Base-by-base conservation (phyloP, 1,284 basidiomycete genomes). In the Pseudozyma pruni region DNA sequence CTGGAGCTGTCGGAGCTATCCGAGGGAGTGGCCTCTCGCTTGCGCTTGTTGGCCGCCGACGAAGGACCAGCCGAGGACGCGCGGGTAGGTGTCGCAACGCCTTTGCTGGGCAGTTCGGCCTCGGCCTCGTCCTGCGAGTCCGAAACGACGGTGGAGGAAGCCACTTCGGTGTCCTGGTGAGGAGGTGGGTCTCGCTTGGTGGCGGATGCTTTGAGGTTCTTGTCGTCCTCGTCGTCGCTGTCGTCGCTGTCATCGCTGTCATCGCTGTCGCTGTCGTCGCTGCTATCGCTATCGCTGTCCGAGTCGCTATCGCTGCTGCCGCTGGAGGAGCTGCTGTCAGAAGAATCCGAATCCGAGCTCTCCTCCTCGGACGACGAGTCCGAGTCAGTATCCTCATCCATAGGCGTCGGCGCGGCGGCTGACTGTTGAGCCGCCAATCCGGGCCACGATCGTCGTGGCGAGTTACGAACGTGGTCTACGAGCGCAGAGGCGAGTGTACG, bases 101-200 rank as follows among this genome's bases (percentile, higher is more conserved):
- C 67, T 9, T 59, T 70, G 49, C 67, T 64, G 6, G 55, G 44
- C 9, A 64, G 38, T 20, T 63, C 47, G 2, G 67, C 67, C 47
- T 70, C 67, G 3, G 67, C 53, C 51, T 70, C 67, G 32, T 63
- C 67, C 42, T 63, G 67, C 47, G 67, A 70, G 38, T 70, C 67
- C 3, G 60, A 63, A 4, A 55, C 56, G 23, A 63, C 23, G 22
- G 62, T 66, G 9, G 56, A 59, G 11, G 56, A 59, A n/a, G 62
- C 62, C 17, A 50, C 62, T 29, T 66, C 62, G 19, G 32, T 47
- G 44, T 66, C 62, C 46, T 59, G 62, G 34, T 53, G 50, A 7
- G 63, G 57, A n/a, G 27, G n/a, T n/a, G 43, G 8, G 6, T 67
- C 52, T 29, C 45, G 23, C 53, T 60, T 51, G 23, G 48, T 29